Base-by-base conservation (phyloP, 2,329 filamentous ascomycete species). In the Fusarium sacchari region DNA sequence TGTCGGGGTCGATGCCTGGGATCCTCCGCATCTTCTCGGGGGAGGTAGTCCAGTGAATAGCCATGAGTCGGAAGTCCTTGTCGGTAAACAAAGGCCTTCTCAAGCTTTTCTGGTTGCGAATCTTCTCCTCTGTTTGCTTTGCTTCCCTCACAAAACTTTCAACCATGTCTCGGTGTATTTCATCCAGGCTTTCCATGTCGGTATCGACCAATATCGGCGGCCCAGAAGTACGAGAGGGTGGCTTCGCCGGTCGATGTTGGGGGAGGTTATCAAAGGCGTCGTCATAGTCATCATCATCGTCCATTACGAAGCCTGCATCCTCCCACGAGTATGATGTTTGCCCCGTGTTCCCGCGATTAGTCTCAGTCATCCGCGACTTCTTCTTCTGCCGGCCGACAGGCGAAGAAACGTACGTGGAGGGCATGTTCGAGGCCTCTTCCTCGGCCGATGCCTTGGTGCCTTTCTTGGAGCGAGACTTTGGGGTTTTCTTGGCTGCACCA, bases 11-110 rank as follows among this genome's bases (percentile, higher is more conserved):
- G 65, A 95, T 91, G 15, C 87, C 88, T 0, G 86, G 86, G 55
- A 96, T 92, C 14, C 81, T 81, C 37, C 82, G 83, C 90, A 96
- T 93, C 64, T 90, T 84, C 22, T 88, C 86, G 15, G 89, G 77
- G 14, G 85, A 89, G 13, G 84, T 86, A 2, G 93, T 93, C 85
- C 93, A 92, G 39, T 86, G 82, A 56, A 94, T 89, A 18, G 89
- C 91, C 92, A 96, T 95, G 74, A 92, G 88, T 40, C 91, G 89
- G 57, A 95, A 87, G 20, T 94, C 86, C 28, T 86, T 86, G 68
- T 94, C 91, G 0, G 90, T 91, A 79, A 96, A 96, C 2, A 92
- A 84, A 8, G 88, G 86, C 28, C 85, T 84, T 14, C 89, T 87
- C 37, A 92, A 81, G 9, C 85, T 84, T 57, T 89, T 88, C 30